Conservation (phyloP, 2,329 filamentous ascomycete genomes). For the Neonectria hederae region DNA sequence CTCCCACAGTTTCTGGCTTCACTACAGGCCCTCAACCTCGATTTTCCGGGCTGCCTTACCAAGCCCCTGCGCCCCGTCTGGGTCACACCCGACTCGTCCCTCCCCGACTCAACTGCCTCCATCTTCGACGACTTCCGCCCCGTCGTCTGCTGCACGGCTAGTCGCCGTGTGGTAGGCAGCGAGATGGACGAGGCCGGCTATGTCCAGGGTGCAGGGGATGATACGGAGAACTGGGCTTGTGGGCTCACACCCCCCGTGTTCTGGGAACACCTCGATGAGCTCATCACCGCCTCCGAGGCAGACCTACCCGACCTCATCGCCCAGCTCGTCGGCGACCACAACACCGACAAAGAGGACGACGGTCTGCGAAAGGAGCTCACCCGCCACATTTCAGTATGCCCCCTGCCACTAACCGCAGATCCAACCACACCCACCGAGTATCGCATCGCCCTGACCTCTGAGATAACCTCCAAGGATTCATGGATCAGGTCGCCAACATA, state of each 20-base stretch:
- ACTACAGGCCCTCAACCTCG: conserved; percentile 65
- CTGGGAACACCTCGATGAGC: conserved; percentile 72
- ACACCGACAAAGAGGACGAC: conserved; percentile 20
- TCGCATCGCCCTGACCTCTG: conserved; percentile 55
- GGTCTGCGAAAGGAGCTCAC: conserved; percentile 45
- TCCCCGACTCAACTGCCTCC: conserved; percentile 47
- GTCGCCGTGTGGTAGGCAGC: conserved; percentile 72
- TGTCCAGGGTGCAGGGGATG: conserved; percentile 93
- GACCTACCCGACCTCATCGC: conserved; percentile 65
- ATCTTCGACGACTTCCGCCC: conserved; percentile 71
- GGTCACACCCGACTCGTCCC: conserved; percentile 75
- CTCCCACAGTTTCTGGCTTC: conserved; percentile 64
- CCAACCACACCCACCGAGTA: conserved; percentile 42
- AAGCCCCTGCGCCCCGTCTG: conserved; percentile 83
- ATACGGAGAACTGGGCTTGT: conserved; percentile 90
- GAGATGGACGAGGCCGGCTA: conserved; percentile 74
- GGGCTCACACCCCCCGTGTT: conserved; percentile 83
- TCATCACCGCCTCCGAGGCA: conserved; percentile 73
- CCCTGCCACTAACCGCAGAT: conserved; percentile 41
- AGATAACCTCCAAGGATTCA: conserved; percentile 55
- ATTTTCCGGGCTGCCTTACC: conserved; percentile 64
- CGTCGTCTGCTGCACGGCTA: conserved; percentile 87
- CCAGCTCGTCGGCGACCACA: conserved; percentile 51
- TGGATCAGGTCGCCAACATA: conserved; percentile 50
- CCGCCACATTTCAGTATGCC: conserved; percentile 49